phyloP scores from a whole-genome alignment of 2,329 filamentous ascomycete genomes.

The Cladosporium phlei region DNA sequence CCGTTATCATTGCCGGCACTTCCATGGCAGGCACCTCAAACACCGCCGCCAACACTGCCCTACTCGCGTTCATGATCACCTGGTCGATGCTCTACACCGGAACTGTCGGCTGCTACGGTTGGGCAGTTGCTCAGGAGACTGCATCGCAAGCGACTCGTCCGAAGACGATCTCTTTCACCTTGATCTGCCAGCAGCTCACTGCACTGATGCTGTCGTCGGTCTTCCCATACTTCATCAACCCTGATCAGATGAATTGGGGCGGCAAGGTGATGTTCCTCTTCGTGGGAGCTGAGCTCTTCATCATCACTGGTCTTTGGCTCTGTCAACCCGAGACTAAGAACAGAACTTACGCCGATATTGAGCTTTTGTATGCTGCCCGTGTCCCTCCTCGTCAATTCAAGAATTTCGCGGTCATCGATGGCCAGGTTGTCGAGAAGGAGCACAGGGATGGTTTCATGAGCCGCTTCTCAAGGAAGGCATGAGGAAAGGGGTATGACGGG shows the following conservation, averaged over 20 bases:
- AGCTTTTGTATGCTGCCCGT: conserved; percentile 21
- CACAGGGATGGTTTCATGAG: conserved; percentile 17
- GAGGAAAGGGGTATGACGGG: too few relatives aligned
- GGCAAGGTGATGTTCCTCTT: conserved; percentile 38
- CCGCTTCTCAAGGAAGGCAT: conserved; percentile 19
- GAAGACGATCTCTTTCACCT: conserved; percentile 25
- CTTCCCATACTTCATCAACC: conserved; percentile 38
- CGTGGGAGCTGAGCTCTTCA: conserved; percentile 33
- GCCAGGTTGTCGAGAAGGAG: conserved; percentile 21
- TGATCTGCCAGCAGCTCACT: conserved; percentile 32
- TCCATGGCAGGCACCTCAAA: conserved; percentile 22
- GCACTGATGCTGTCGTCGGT: conserved; percentile 35
- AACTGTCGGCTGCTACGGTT: conserved; percentile 25
- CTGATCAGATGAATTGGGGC: conserved; percentile 37
- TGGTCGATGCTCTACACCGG: conserved; percentile 26
- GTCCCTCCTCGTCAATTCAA: conserved; percentile 22
- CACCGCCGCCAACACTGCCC: conserved; percentile 20
- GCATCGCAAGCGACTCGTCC: conserved; percentile 22
- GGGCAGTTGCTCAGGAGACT: conserved; percentile 26
- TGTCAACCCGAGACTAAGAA: conserved; percentile 39
- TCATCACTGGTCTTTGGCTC: conserved; percentile 30
- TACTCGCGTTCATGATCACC: conserved; percentile 26
- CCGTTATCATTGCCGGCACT: conserved; percentile 21
- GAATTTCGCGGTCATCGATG: conserved; percentile 21
- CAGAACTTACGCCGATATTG: conserved; percentile 34